Percentiles rank a stretch among this genome's conserved stretches.
Evolutionary conservation across 148 eudicot species (phyloP).

Genomic region (Heliamphora exappendiculata): DNA sequence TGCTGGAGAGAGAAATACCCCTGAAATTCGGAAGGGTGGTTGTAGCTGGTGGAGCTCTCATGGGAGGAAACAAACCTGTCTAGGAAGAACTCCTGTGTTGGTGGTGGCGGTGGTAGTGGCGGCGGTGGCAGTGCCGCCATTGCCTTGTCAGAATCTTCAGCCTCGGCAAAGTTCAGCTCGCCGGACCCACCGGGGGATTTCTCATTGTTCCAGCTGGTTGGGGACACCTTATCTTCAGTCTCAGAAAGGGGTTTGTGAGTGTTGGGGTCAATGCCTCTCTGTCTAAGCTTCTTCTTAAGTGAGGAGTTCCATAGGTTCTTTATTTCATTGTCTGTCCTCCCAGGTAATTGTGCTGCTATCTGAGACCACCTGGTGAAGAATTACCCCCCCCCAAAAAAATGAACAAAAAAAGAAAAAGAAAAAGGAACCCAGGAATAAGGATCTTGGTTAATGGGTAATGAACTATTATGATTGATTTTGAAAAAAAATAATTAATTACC

Average conservation of each 20-base stretch:
- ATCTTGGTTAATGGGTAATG: not conserved
- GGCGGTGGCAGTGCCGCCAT: slow-evolving; percentile 9
- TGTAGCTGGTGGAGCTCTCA: slow-evolving; percentile 22
- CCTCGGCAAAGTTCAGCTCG: slow-evolving; percentile 2
- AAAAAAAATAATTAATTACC: slow-evolving; percentile 24
- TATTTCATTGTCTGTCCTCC: slow-evolving; percentile 90
- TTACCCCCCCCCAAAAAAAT: too few species aligned
- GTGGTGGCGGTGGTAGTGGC: slow-evolving; percentile 6
- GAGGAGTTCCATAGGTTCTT: slow-evolving; percentile 93
- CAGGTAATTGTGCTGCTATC: slow-evolving; percentile 83
- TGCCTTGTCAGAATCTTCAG: slow-evolving; percentile 7
- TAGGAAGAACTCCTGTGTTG: slow-evolving; percentile 30
- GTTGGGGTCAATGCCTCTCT: slow-evolving; percentile 81
- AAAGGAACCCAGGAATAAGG: not conserved
- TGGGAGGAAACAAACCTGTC: slow-evolving; percentile 25
- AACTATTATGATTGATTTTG: too few species aligned
- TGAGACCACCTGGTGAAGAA: slow-evolving; percentile 71
- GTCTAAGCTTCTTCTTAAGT: slow-evolving; percentile 83
- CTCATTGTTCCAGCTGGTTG: slow-evolving; percentile 20
- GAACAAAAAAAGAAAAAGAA: not conserved
- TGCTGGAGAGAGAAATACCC: slow-evolving; percentile 23
- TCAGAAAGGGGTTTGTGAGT: slow-evolving; percentile 78
- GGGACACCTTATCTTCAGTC: slow-evolving; percentile 34
- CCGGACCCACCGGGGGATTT: slow-evolving; percentile 15
- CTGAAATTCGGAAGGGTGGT: slow-evolving; percentile 13